Evolutionary conservation across 495 filamentous ascomycete species (phyloP), one percentile per base, ranked within the genome.

Genomic region (Jackrogersella multiformis): DNA sequence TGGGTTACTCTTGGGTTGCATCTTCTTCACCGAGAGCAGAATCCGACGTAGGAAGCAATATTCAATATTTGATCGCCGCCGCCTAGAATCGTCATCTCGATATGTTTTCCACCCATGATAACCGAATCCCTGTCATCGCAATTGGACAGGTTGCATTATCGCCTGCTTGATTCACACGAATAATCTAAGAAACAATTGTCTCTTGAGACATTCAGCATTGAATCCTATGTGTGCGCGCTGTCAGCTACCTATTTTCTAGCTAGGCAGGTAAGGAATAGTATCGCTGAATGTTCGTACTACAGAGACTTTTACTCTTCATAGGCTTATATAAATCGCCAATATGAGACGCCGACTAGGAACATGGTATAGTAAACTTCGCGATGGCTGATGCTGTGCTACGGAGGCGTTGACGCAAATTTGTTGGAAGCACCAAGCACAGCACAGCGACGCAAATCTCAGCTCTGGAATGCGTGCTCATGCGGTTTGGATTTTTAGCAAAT

Each of bases 1-100:
- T 41, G 39, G 56, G 56, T 67, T 67, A 35, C 9, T 23, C 21
- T 18, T 41, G 39, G 56, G 56, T 67, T 67, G 28, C 64, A 61
- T 66, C 41, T 51, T 20, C 21, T 16, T 35, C 34, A 15, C n/a
- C 13, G 6, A 23, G 5, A 41, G 35, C n/a, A 44, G 18, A 57
- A 51, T 42, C 45, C n/a, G 15, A 18, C 3, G 13, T 30, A 35
- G 5, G 24, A 26, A 45, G 12, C 16, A 20, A 57, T 57, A 21
- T 46, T 57, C 16, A 20, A 57, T 57, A 21, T 46, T 57, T 46
- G 24, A 57, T n/a, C 26, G 21, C 9, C 13, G 20, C 20, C 53
- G 16, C n/a, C 55, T 18, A 58, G 55, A 58, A 46, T 38, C 36
- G n/a, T 28, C 53, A 42, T 44, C 28, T 32, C 41, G 41, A 45